Percentiles rank a stretch among this genome's conserved stretches.
These are phyloP conservation scores for Fragaria nilgerrensis DNA, from an alignment of 306 rosid genomes.

Conservation along the genomic window DNA sequence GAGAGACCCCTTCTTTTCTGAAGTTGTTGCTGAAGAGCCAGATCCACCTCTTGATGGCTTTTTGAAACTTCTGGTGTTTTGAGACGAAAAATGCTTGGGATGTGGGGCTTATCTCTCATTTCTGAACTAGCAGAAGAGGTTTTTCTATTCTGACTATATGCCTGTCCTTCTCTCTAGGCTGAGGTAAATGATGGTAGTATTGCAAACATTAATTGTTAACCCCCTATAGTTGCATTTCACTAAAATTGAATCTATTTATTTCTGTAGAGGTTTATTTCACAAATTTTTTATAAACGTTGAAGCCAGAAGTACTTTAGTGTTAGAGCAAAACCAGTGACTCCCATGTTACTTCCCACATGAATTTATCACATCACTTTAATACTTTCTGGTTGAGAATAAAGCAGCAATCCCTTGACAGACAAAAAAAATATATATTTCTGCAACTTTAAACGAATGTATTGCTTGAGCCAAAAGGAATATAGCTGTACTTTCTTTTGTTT, in stretches of 20 bases:
- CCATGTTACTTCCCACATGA: background rate
- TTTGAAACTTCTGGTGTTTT: background rate
- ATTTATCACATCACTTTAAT: background rate
- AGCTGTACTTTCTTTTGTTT: slow-evolving; percentile 4
- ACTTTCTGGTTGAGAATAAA: background rate
- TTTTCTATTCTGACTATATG: slow-evolving; percentile 14
- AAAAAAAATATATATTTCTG: background rate
- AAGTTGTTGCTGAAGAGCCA: slow-evolving; percentile 44
- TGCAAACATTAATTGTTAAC: background rate
- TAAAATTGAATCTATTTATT: background rate
- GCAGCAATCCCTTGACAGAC: background rate
- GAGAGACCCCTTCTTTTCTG: slow-evolving; percentile 73
- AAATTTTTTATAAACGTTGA: background rate
- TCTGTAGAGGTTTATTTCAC: background rate
- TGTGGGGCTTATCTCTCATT: slow-evolving; percentile 1
- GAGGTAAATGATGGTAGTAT: background rate
- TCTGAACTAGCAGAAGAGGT: slow-evolving; percentile 12
- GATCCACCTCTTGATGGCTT: slow-evolving; percentile 25
- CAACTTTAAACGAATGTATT: slow-evolving; percentile 17
- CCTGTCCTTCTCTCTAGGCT: slow-evolving; percentile 7
- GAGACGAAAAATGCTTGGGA: background rate
- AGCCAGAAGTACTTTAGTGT: background rate
- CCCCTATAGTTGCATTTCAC: background rate
- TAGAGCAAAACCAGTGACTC: slow-evolving; percentile 6
- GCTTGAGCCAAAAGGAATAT: slow-evolving; percentile 26